Base-by-base conservation (phyloP, 495 filamentous ascomycete species). In the Staphylotrichum tortipilum region DNA sequence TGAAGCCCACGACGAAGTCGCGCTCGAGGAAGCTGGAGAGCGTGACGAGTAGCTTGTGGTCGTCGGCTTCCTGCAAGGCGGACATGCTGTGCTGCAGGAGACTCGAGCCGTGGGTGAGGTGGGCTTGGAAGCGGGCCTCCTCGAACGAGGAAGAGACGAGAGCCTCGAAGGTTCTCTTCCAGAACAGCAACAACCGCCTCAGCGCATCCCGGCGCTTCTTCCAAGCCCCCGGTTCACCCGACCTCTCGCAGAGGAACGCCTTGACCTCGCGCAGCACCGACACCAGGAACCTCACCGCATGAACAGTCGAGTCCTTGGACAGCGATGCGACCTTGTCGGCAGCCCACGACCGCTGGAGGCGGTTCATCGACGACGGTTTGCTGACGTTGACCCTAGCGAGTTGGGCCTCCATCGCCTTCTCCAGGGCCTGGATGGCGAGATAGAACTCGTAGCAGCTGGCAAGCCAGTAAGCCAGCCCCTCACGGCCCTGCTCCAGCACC, bases 311-410 rank as follows among this genome's bases (percentile, higher is more conserved):
- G 51, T 89, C 84, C 36, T 81, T 81, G 47, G 78, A 75, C 17
- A 83, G 70, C 9, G 76, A 72, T 19, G 77, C 75, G 22, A 83
- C 75, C 9, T 76, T 75, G 42, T 62, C 64, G 9, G 78, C 76
- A 12, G 79, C 73, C 37, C 79, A 65, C 9, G 86, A 89, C 42
- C 84, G 69, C 64, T 89, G 82, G 15, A 90, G 66, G 3, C 81
- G 76, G 51, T 78, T 86, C 74, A 86, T 74, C 39, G 79, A 70
- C 7, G 78, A 79, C 22, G 82, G 75, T 54, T 81, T 81, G 52
- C 71, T 61, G 9, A 68, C 57, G 7, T 61, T 60, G 39, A 68
- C 55, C 7, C 50, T 62, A n/a, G 36, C 44, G 6, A 67, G 58
- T 42, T 77, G 65, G 4, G 47, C 28, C 30, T 66, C 55, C 53